Base-by-base conservation (phyloP, 2,329 filamentous ascomycete genomes). In the Talaromyces sp. region DNA sequence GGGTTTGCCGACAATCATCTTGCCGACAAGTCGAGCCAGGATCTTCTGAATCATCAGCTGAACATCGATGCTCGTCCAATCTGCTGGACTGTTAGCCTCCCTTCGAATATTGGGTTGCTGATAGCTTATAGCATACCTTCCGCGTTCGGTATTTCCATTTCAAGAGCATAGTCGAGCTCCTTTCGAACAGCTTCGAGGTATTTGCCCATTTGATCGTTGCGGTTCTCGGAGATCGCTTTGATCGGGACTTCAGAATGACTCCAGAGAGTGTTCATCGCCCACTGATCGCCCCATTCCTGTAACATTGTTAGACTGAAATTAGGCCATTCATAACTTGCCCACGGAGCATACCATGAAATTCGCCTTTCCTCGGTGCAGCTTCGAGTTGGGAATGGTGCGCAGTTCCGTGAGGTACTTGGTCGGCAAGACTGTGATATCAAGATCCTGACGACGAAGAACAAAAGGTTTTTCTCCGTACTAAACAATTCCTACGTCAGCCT, bases 371-470 rank as follows among this genome's bases (percentile, higher is more conserved):
- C 23, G 12, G 11, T 18, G 5, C 2, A 52, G 25, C 11, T 52
- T 50, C 16, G 48, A 28, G 23, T 52, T 31, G 12, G 48, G n/a
- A 33, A 52, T 52, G 5, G 48, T 52, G 25, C 48, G 48, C 2
- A 52, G 28, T 11, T 52, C 48, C 3, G 48, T n/a, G 8, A 52
- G 12, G 25, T 52, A 33, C n/a, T 33, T 28, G 16, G 48, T 52
- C 14, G 48, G 48, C 2, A 52, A 18, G 14, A 52, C 48, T 33
- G 48, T 52, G 21, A 52, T 52, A 9, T 52, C 48, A 8, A 52
- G 48, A 23, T 52, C 48, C n/a, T 52, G 48, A n/a, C 48, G 48
- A 18, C 48, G 48, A 33, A 52, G 48, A 7, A 52, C 48, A n/a
- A 52, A 52, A n/a, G 48, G 48, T 11, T 52, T 52, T n/a, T 52